Conservation (phyloP, 2,329 filamentous ascomycete species). For the Sodiomyces alkalinus region DNA sequence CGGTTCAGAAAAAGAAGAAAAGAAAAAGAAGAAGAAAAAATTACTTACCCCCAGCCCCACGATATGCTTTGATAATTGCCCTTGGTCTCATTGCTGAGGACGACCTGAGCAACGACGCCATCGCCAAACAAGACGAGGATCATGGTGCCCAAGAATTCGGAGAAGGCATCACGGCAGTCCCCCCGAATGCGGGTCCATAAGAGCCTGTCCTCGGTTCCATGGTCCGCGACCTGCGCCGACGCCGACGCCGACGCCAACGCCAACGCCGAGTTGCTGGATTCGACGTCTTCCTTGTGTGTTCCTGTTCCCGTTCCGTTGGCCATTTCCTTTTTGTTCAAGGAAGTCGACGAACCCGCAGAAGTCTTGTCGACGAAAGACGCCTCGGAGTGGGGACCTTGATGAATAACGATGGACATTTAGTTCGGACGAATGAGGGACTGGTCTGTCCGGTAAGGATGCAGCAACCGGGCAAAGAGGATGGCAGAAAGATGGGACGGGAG, state of each 20-base stretch:
- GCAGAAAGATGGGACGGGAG: too few relatives aligned
- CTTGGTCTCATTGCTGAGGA: conserved; percentile 34
- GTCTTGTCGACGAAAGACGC: conserved; percentile 19
- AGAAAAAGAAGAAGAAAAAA: neutral
- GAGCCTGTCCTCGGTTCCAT: conserved; percentile 14
- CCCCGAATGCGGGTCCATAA: conserved; percentile 38
- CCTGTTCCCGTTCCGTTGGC: conserved; percentile 9
- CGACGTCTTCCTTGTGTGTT: too few relatives aligned
- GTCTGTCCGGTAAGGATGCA: conserved; percentile 2
- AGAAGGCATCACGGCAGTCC: conserved; percentile 40
- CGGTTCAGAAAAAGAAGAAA: too few relatives aligned
- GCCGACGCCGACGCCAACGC: conserved; percentile 4
- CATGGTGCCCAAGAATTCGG: conserved; percentile 55
- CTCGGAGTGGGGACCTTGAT: conserved; percentile 18
- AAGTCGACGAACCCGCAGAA: too few relatives aligned
- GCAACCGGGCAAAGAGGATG: neutral
- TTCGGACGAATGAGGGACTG: conserved; percentile 2
- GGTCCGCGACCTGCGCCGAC: conserved; percentile 6
- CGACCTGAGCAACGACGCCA: conserved; percentile 55
- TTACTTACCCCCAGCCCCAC: conserved; percentile 32
- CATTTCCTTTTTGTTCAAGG: conserved; percentile 18
- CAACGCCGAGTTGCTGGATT: neutral
- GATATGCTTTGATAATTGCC: conserved; percentile 34
- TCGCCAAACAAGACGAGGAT: conserved; percentile 55
- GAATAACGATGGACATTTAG: conserved; percentile 15